Conservation (phyloP, 495 filamentous ascomycete genomes). For the Penicillium verhagenii region DNA sequence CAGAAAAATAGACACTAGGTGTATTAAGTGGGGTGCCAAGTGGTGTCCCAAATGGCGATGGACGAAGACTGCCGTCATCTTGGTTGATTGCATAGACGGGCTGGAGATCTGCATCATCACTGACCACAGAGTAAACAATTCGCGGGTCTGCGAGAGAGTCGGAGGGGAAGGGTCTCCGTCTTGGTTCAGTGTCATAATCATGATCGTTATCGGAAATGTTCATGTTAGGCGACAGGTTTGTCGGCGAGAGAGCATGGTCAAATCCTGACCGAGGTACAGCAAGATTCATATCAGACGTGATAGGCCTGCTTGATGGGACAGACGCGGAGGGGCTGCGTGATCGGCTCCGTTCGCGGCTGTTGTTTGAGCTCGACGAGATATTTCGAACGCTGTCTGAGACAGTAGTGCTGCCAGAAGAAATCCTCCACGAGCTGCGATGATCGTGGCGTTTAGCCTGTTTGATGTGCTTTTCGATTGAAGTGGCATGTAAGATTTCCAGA, state of each 20-base stretch:
- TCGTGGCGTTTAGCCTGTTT: conserved; percentile 35
- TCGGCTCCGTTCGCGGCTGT: conserved; percentile 12
- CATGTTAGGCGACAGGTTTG: neutral
- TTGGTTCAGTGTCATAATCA: neutral
- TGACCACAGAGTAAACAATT: neutral
- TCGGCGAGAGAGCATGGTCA: neutral
- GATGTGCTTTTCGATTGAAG: conserved; percentile 47
- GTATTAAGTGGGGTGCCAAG: conserved; percentile 11
- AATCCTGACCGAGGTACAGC: conserved; percentile 7
- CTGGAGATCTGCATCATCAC: neutral
- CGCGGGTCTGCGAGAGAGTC: neutral
- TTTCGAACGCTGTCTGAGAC: conserved; percentile 8
- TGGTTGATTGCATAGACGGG: neutral
- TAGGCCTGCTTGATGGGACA: conserved; percentile 3
- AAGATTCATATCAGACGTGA: conserved; percentile 7
- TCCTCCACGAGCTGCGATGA: conserved; percentile 16
- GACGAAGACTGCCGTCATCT: conserved; percentile 6
- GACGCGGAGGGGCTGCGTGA: conserved; percentile 4
- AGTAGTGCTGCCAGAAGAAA: conserved; percentile 28
- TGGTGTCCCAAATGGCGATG: conserved; percentile 15
- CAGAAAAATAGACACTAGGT: conserved; percentile 10
- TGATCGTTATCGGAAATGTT: neutral
- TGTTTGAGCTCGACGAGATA: conserved; percentile 6
- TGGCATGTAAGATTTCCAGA: conserved; percentile 60
- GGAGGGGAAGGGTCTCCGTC: neutral